Evolutionary conservation across 1,139 yeast genomes (phyloP).

Genomic region (Suzukiozyma palmioleophila): DNA sequence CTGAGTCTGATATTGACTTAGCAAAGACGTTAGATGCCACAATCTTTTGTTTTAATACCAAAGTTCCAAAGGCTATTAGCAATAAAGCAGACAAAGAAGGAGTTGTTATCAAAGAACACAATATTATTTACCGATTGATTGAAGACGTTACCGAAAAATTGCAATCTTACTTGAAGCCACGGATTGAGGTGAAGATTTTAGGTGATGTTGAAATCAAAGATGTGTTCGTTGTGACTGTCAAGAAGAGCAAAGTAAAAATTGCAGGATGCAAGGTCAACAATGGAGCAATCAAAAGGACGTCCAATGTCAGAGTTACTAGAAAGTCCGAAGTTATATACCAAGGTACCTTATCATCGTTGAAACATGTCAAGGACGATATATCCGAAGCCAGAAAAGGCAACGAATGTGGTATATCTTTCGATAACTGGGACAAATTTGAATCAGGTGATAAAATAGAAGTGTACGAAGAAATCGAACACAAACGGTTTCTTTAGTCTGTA

Average conservation of each 20-base stretch:
- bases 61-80: conserved; percentile 60
- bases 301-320: conserved; percentile 63
- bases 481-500: conserved; percentile 54
- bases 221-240: conserved; percentile 61
- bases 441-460: conserved; percentile 76
- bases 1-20: conserved; percentile 75
- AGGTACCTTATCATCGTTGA: conserved; percentile 72
- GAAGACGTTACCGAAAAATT: conserved; percentile 75
- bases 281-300: conserved; percentile 62
- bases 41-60: conserved; percentile 75
- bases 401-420: conserved; percentile 86
- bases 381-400: conserved; percentile 75
- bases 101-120: conserved; percentile 63
- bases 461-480: conserved; percentile 65
- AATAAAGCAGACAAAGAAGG: conserved; percentile 56
- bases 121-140: conserved; percentile 81
- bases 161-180: conserved; percentile 59
- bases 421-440: conserved; percentile 63
- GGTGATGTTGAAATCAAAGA: conserved; percentile 72
- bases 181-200: conserved; percentile 59
- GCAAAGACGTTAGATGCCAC: conserved; percentile 75
- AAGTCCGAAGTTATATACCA: conserved; percentile 49
- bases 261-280: conserved; percentile 87
- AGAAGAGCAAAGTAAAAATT: conserved; percentile 50
- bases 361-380: conserved; percentile 80